Base-by-base conservation (phyloP, 202 grass and related monocot species). In the Elaeis oleifera region DNA sequence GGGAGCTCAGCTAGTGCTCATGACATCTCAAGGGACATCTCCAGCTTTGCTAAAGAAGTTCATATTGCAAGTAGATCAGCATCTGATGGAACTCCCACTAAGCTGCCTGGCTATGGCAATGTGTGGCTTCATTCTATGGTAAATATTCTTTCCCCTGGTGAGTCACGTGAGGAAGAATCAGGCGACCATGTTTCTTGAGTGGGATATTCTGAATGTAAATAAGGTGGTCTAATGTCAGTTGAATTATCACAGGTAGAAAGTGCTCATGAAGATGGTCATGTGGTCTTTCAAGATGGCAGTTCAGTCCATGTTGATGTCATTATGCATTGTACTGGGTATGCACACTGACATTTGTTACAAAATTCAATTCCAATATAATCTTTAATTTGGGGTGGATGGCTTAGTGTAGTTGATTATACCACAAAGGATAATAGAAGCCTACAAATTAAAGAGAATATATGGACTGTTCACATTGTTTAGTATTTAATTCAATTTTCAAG, bases 281-380 rank as follows among this genome's bases (percentile, higher is more conserved):
- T 96, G 17, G 60, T 90, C 15, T 96, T 96, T 50, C 31, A 36
- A 25, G 87, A 96, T 70, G 82, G 88, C 44, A 86, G 51, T 55
- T 75, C 71, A 55, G 58, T 76, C 74, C 80, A 84, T 59, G 75
- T 75, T 3, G 77, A 92, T 86, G 82, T 97, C 54, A 86, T 97
- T 59, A 84, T 97, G 53, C 94, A 97, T 59, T 97, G 88, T 65
- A 89, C 85, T 21, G 94, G 94, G 94, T 91, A 91, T 73, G 69
- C 49, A 53, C 7, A 71, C 51, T 11, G 49, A 14, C 0, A 18
- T 24, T 2, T 58, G 20, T 59, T 31, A 13, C 53, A 29, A 18
- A 50, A 28, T 50, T 24, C 2, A 16, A 28, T 29, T 52, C 36
- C 36, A 3, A 11, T 44, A 13, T 0, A 13, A 44, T 13, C 36